phyloP scores from a whole-genome alignment of 345 rosid species.

The Abelmoschus esculentus region DNA sequence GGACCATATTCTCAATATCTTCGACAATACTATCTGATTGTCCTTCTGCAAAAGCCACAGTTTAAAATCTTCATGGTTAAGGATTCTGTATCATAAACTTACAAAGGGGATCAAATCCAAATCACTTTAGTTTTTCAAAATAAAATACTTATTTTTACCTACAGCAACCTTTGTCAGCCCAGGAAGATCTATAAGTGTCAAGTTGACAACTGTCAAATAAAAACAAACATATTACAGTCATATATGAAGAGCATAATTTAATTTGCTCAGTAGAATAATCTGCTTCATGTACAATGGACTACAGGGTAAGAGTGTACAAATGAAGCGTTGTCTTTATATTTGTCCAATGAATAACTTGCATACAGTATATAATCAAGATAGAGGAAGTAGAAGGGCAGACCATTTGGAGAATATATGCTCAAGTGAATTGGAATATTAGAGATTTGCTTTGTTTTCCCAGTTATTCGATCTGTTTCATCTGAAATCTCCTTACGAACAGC shows the following conservation, averaged over 20 bases:
- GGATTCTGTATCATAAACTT: no score
- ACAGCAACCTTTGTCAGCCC: no score
- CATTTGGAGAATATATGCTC: conserved; percentile 76
- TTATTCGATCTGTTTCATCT: conserved; percentile 70
- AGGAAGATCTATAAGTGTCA: no score
- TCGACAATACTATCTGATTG: no score
- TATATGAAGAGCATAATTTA: neutral
- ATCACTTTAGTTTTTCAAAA: no score
- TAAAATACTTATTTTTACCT: no score
- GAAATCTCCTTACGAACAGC: conserved; percentile 61
- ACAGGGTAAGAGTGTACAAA: neutral
- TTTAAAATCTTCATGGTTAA: no score
- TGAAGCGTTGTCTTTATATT: neutral
- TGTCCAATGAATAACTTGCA: conserved; percentile 7
- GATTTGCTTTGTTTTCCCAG: conserved; percentile 60
- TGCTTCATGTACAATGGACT: neutral
- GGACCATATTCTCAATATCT: no score
- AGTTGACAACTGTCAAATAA: no score
- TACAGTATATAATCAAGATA: conserved; percentile 7
- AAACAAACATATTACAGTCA: no score
- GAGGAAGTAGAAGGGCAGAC: conserved; percentile 37
- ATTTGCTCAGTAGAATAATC: neutral
- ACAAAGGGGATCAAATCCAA: no score
- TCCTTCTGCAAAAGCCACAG: no score
- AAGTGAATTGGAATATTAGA: conserved; percentile 69